Evolutionary conservation across 495 filamentous ascomycete species (phyloP).

Genomic region (Bryoglossum gracile): DNA sequence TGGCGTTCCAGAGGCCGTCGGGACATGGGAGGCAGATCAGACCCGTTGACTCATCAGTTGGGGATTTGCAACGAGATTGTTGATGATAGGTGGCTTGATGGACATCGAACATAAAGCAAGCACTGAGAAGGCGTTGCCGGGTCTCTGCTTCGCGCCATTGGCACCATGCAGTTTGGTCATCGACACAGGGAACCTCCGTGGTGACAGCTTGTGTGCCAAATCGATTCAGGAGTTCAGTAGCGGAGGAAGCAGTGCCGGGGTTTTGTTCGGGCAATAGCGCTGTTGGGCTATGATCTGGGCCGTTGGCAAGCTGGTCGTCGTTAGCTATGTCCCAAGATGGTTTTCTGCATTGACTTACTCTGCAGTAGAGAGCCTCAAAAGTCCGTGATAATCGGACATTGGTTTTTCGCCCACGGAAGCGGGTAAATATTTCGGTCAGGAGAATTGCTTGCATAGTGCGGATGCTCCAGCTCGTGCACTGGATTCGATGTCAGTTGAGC

Average conservation of each 20-base stretch:
- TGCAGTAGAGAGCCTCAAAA: slow-evolving; percentile 44
- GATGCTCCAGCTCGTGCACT: slow-evolving; percentile 26
- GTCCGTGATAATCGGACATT: slow-evolving; percentile 35
- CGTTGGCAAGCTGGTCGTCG: slow-evolving; percentile 8
- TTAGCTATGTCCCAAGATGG: slow-evolving; percentile 8
- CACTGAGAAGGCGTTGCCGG: slow-evolving; percentile 40
- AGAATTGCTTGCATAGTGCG: slow-evolving; percentile 48
- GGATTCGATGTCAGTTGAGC: slow-evolving; percentile 1
- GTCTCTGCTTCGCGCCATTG: slow-evolving; percentile 42
- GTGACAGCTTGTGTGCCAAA: slow-evolving; percentile 2
- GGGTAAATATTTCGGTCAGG: slow-evolving; percentile 46
- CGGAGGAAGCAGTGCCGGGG: background rate
- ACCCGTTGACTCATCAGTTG: background rate
- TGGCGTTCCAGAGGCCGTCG: slow-evolving; percentile 22
- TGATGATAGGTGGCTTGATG: slow-evolving; percentile 44
- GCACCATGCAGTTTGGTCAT: slow-evolving; percentile 29
- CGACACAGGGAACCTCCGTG: background rate
- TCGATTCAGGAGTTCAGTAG: slow-evolving; percentile 8
- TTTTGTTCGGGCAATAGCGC: slow-evolving; percentile 4
- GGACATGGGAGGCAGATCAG: slow-evolving; percentile 16
- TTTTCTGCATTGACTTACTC: slow-evolving; percentile 36
- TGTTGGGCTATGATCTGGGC: background rate
- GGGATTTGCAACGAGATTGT: slow-evolving; percentile 27
- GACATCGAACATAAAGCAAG: slow-evolving; percentile 44
- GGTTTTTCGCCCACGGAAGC: slow-evolving; percentile 44